A percentile compares a stretch with the other conserved stretches of the same genome.
Evolutionary conservation across 2,329 filamentous ascomycete genomes (phyloP).

Genomic region (Venturia oleaginea): DNA sequence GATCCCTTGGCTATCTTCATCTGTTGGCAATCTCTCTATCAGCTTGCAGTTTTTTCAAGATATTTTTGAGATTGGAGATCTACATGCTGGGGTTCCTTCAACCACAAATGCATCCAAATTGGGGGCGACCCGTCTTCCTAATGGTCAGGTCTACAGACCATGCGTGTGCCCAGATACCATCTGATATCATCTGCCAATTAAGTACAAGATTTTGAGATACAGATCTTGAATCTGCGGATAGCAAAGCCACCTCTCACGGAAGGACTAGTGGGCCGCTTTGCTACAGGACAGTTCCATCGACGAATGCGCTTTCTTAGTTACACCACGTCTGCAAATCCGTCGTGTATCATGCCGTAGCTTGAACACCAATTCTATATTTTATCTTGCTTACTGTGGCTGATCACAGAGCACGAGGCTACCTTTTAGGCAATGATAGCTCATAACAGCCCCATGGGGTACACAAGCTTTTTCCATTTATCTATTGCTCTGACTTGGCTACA

Average conservation of each 20-base stretch:
- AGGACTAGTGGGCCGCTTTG: neutral
- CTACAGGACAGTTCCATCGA: neutral
- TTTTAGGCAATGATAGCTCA: neutral
- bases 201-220: neutral
- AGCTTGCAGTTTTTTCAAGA: neutral
- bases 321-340: neutral
- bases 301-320: neutral
- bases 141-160: neutral
- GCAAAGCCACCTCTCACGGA: neutral
- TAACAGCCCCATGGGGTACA: neutral
- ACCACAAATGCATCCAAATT: neutral
- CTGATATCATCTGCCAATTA: neutral
- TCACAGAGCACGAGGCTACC: neutral
- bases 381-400: neutral
- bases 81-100: neutral
- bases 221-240: neutral
- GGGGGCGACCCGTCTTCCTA: neutral
- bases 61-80: neutral
- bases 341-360: neutral
- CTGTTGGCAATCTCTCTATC: neutral
- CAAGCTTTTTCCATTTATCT: neutral
- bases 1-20: neutral
- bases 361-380: neutral
- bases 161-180: neutral
- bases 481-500: neutral